Conservation (phyloP, 2,329 filamentous ascomycete genomes). For the Trichoderma sp. region DNA sequence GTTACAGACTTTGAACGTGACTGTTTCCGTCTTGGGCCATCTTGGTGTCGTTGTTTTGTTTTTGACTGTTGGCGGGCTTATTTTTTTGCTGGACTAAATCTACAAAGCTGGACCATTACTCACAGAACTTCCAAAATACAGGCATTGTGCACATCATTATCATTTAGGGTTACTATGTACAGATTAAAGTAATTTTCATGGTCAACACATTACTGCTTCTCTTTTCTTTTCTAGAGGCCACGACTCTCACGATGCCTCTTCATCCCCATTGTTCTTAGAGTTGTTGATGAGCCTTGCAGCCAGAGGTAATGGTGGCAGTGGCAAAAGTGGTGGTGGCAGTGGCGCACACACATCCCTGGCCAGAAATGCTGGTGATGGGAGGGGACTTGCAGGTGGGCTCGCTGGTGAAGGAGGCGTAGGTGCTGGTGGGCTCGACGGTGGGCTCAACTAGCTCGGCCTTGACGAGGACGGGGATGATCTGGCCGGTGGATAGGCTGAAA, state of each 20-base stretch:
- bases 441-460: constrained; percentile 49
- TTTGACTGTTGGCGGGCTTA: neutral
- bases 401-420: constrained; percentile 36
- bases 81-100: neutral
- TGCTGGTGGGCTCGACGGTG: constrained; percentile 31
- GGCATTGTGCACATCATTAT: neutral
- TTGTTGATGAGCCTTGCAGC: neutral
- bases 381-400: constrained; percentile 45
- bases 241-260: too few species aligned
- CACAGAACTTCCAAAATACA: neutral
- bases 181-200: neutral
- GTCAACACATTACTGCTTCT: neutral
- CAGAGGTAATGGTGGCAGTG: neutral
- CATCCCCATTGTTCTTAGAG: neutral
- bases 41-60: neutral
- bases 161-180: neutral
- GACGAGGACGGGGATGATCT: constrained; percentile 66
- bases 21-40: neutral
- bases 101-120: neutral
- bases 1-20: neutral
- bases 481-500: constrained; percentile 64
- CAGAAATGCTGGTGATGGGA: constrained; percentile 43
- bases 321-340: neutral
- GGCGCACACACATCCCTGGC: constrained; percentile 44
- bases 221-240: neutral